Conservation (phyloP, 2,329 filamentous ascomycete species). For the Hirsutella thompsonii region DNA sequence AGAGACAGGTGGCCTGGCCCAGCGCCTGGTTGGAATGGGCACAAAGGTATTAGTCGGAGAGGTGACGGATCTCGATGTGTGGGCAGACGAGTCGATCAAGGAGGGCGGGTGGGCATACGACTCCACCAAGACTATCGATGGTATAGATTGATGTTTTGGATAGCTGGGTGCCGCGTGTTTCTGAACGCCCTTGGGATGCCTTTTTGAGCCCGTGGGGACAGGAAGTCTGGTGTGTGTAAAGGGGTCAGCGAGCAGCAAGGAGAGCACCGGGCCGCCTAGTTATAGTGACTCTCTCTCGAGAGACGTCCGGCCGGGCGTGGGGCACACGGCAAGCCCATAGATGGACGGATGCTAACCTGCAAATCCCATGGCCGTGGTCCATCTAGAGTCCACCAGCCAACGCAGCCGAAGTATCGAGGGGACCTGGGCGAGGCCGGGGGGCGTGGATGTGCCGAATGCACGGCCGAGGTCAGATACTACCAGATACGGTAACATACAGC, state of each 20-base stretch:
- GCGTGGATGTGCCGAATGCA: not conserved
- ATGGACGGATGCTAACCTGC: too few species aligned
- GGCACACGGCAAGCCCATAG: too few species aligned
- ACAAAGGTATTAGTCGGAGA: conserved; percentile 10
- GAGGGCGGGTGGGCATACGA: conserved; percentile 5
- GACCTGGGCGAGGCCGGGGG: not conserved
- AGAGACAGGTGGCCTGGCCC: conserved; percentile 20
- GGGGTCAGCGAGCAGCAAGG: conserved; percentile 5
- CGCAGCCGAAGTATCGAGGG: not conserved
- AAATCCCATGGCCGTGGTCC: too few species aligned
- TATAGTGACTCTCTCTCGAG: conserved; percentile 2
- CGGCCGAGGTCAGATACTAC: not conserved
- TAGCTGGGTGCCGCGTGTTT: conserved; percentile 7
- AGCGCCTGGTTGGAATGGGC: conserved; percentile 20
- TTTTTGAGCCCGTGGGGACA: conserved; percentile 5
- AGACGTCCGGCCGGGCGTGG: too few species aligned
- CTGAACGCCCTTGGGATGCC: conserved; percentile 5
- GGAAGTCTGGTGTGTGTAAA: not conserved
- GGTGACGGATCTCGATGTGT: conserved; percentile 14
- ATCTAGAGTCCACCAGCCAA: not conserved
- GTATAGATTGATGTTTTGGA: conserved; percentile 14
- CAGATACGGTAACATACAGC: too few species aligned
- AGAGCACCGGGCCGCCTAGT: conserved; percentile 5
- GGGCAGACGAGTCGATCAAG: conserved; percentile 8
- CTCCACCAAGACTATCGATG: conserved; percentile 10